Conservation (phyloP, 441 rosid species). For the Flueggea neowawraea region DNA sequence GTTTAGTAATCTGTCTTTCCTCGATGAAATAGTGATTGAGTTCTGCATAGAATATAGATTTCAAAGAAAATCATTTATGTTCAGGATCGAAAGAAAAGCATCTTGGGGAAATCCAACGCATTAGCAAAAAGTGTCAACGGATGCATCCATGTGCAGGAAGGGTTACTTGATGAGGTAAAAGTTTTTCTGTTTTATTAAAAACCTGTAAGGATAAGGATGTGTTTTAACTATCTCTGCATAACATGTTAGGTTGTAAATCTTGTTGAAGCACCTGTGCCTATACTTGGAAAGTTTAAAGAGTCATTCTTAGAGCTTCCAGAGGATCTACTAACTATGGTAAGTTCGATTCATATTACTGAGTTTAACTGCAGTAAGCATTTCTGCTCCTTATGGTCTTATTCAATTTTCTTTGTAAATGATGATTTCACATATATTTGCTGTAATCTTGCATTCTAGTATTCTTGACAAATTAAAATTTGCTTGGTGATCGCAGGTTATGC, state of each 20-base stretch:
- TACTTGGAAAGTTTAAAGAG: conserved; percentile 78
- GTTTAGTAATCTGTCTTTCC: background rate
- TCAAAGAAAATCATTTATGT: conserved; percentile 15
- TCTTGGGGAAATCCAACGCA: conserved; percentile 54
- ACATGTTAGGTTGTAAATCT: conserved; percentile 86
- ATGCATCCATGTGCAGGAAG: conserved; percentile 45
- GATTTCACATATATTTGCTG: background rate
- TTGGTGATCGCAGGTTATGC: conserved; percentile 71
- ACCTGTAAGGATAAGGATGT: conserved; percentile 7
- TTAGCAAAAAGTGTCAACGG: conserved; percentile 77
- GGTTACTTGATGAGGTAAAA: conserved; percentile 76
- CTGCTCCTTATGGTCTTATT: background rate
- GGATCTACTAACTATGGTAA: conserved; percentile 86
- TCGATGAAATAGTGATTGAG: background rate
- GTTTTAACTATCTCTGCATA: conserved; percentile 13
- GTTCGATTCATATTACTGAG: conserved; percentile 20
- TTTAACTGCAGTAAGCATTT: background rate
- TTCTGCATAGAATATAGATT: background rate
- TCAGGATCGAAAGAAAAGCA: conserved; percentile 68
- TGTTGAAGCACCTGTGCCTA: conserved; percentile 88
- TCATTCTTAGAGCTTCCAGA: conserved; percentile 92
- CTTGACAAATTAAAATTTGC: background rate
- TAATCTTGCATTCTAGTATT: background rate
- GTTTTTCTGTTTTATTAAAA: conserved; percentile 15
- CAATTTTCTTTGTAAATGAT: background rate